Base-by-base conservation (phyloP, 768 basidiomycete genomes). In the Ramaria sp. region DNA sequence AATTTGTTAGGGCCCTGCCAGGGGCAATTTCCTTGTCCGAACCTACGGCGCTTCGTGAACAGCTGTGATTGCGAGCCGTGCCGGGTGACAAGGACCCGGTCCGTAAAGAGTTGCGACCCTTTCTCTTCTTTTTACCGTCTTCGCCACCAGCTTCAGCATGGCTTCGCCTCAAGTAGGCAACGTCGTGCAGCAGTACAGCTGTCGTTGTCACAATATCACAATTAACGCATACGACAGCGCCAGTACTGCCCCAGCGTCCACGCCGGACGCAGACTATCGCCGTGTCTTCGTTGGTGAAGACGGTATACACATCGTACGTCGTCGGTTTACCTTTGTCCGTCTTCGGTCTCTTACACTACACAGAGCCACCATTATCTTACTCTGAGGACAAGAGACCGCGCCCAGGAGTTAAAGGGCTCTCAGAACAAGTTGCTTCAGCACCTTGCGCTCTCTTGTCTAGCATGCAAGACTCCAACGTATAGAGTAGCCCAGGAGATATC, bases 311-410 rank as follows among this genome's bases (percentile, higher is more conserved):
- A 74, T 88, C 49, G 87, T 88, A 62, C 50, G 83, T 73, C 13
- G 20, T 44, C 20, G 13, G 45, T 28, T 43, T 20, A 39, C 0
- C 16, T 52, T 18, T 55, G 9, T 25, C 44, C 13, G 4, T 22
- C 39, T 27, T 25, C 34, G 9, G 28, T 27, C n/a, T n/a, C 36
- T 32, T 22, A 34, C 20, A 10, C 37, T 15, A 28, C 59, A 27
- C 61, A 89, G 87, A 69, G 66, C 24, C 83, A 88, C 59, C 77
- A 79, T 4, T 81, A 87, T 62, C 68, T 86, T 50, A 89, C 87
- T 3, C 73, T 85, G 59, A 74, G 87, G 63, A 77, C 73, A 30
- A 55, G 53, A 45, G 24, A 28, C 36, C 53, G 32, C 22, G 45
- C 42, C 16, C 22, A 45, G 37, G 25, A 47, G 43, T 32, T 42